Conservation (phyloP, 495 filamentous ascomycete genomes). For the Neurospora sp. region DNA sequence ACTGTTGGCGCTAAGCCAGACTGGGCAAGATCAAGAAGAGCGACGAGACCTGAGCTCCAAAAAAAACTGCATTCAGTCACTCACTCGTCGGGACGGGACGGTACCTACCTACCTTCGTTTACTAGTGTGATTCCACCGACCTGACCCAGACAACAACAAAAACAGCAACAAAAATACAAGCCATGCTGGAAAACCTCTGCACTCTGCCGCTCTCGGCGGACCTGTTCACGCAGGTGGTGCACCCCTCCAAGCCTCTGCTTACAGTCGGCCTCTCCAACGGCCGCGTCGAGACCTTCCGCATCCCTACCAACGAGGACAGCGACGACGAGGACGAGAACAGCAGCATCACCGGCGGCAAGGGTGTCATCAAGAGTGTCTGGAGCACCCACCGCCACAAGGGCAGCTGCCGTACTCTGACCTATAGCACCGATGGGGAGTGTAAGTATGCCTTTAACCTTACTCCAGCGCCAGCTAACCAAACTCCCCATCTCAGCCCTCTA, state of each 20-base stretch:
- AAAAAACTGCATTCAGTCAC: not conserved
- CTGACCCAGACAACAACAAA: not conserved
- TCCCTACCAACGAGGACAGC: conserved; percentile 49
- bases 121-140: not conserved
- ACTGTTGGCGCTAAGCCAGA: not conserved
- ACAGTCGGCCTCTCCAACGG: conserved; percentile 77
- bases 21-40: not conserved
- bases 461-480: conserved; percentile 6
- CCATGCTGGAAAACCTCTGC: conserved; percentile 75
- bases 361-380: conserved; percentile 76
- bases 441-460: conserved; percentile 6
- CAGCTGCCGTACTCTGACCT: conserved; percentile 72
- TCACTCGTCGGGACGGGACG: not conserved
- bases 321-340: conserved; percentile 36
- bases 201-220: conserved; percentile 79
- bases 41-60: not conserved
- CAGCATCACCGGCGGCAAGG: conserved; percentile 51
- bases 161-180: not conserved
- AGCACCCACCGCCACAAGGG: conserved; percentile 83
- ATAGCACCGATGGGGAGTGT: conserved; percentile 63
- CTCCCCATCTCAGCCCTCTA: conserved; percentile 47
- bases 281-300: conserved; percentile 76
- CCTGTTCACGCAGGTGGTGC: conserved; percentile 79
- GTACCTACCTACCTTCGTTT: not conserved
- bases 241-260: conserved; percentile 72